These are phyloP conservation scores for Meredithiella fracta DNA, from an alignment of 2,329 filamentous ascomycete species.

Conservation along the genomic window DNA sequence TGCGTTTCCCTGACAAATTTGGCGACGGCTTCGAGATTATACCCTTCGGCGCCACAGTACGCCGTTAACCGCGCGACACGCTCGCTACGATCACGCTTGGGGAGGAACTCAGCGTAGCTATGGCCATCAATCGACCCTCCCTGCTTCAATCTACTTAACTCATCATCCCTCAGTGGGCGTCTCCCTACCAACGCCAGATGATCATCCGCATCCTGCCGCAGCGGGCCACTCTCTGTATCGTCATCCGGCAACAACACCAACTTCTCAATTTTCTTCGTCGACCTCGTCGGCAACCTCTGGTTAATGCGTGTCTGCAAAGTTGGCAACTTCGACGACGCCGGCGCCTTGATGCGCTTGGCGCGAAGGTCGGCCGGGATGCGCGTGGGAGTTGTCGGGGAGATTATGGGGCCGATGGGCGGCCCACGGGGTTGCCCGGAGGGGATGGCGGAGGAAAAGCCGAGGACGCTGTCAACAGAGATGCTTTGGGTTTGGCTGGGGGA, in stretches of 20 bases:
- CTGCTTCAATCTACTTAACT: slow-evolving; percentile 46
- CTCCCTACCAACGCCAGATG: slow-evolving; percentile 7
- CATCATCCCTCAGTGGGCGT: slow-evolving; percentile 48
- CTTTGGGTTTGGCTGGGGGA: slow-evolving; percentile 22
- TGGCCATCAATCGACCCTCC: slow-evolving; percentile 52
- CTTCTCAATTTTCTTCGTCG: slow-evolving; percentile 91
- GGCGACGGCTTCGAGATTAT: slow-evolving; percentile 76
- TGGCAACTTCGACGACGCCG: slow-evolving; percentile 12
- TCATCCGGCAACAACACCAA: slow-evolving; percentile 87
- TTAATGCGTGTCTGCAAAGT: slow-evolving; percentile 29
- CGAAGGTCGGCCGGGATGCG: slow-evolving; percentile 16
- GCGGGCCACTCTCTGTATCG: slow-evolving; percentile 27
- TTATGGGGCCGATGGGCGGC: slow-evolving; percentile 36
- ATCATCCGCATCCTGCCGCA: slow-evolving; percentile 26
- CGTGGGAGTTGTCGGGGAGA: slow-evolving; percentile 19
- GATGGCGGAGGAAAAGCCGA: slow-evolving; percentile 87
- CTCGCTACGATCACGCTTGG: slow-evolving; percentile 73
- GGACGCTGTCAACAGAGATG: slow-evolving; percentile 84
- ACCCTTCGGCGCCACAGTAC: slow-evolving; percentile 89
- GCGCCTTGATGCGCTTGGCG: slow-evolving; percentile 13
- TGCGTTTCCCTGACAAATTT: slow-evolving; percentile 78
- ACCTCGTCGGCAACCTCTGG: slow-evolving; percentile 59
- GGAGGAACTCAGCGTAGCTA: slow-evolving; percentile 83
- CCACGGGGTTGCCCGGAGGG: slow-evolving; percentile 80
- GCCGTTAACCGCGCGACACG: slow-evolving; percentile 83